Evolutionary conservation across 495 filamentous ascomycete genomes (phyloP).

Genomic region (Sphaerosporella brunnea): DNA sequence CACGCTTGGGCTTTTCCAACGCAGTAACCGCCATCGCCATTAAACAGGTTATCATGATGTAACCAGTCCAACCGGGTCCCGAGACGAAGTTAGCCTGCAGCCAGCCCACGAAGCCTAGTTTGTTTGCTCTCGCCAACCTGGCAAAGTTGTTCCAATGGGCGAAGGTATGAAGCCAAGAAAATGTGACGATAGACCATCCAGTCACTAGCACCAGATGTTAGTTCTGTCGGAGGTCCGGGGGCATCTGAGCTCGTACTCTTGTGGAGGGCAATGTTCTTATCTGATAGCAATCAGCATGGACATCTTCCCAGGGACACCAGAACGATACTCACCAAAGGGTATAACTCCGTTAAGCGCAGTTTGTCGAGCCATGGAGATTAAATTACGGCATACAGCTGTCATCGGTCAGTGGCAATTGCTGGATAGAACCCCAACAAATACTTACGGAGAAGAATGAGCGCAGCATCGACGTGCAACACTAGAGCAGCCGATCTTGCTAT

Average conservation of each 20-base stretch:
- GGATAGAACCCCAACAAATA: not conserved
- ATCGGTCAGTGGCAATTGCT: constrained; percentile 9
- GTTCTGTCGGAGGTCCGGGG: not conserved
- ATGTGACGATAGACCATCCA: constrained; percentile 66
- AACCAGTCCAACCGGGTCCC: constrained; percentile 63
- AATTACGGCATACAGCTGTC: constrained; percentile 50
- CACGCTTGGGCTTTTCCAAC: constrained; percentile 46
- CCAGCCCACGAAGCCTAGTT: constrained; percentile 53
- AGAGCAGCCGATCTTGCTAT: constrained; percentile 54
- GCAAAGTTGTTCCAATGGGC: constrained; percentile 70
- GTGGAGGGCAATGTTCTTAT: constrained; percentile 70
- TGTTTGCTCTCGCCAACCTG: constrained; percentile 50
- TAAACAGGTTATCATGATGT: constrained; percentile 53
- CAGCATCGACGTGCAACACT: constrained; percentile 57
- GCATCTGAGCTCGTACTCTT: constrained; percentile 30
- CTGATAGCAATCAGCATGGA: constrained; percentile 22
- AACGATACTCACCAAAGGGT: constrained; percentile 37
- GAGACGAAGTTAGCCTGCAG: constrained; percentile 50
- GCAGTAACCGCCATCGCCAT: constrained; percentile 53
- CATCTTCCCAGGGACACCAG: not conserved
- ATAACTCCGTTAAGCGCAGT: constrained; percentile 62
- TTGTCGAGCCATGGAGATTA: constrained; percentile 56
- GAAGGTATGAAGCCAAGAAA: constrained; percentile 62
- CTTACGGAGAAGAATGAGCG: constrained; percentile 48
- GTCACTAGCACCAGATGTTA: constrained; percentile 31